phyloP scores from a whole-genome alignment of 1,284 basidiomycete species.

The Xanthoconium separans region DNA sequence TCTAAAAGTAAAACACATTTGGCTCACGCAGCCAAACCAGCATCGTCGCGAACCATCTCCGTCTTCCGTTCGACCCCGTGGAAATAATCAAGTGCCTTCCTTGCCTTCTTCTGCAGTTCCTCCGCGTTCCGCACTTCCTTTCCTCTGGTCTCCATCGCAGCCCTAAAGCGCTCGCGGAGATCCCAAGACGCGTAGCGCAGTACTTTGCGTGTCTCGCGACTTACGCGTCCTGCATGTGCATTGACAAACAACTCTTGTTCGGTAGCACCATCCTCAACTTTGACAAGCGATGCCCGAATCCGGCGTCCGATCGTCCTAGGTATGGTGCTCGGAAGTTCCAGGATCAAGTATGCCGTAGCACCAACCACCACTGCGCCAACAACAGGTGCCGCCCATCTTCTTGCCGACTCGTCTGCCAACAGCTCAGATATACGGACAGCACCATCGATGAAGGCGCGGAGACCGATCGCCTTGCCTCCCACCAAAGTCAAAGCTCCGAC shows the following conservation, averaged over 20 bases:
- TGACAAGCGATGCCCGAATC: slow-evolving; percentile 59
- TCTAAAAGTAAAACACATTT: neutral
- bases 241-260: slow-evolving; percentile 62
- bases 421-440: slow-evolving; percentile 75
- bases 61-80: slow-evolving; percentile 57
- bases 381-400: slow-evolving; percentile 88
- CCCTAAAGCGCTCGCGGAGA: slow-evolving; percentile 79
- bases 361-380: slow-evolving; percentile 78
- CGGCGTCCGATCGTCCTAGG: slow-evolving; percentile 90
- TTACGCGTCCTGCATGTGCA: slow-evolving; percentile 70
- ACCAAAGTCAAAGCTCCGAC: slow-evolving; percentile 89
- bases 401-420: slow-evolving; percentile 77
- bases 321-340: slow-evolving; percentile 88
- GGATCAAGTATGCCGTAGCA: slow-evolving; percentile 78
- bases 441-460: slow-evolving; percentile 77
- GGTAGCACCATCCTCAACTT: slow-evolving; percentile 37
- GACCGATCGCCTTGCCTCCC: slow-evolving; percentile 77
- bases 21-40: slow-evolving; percentile 27
- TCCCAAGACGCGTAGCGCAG: slow-evolving; percentile 93
- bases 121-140: slow-evolving; percentile 81
- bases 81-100: slow-evolving; percentile 76
- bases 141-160: slow-evolving; percentile 75
- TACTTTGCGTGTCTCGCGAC: slow-evolving; percentile 92
- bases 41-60: slow-evolving; percentile 50
- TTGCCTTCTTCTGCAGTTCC: slow-evolving; percentile 67